These are phyloP conservation scores for Trichoderma sp. DNA, from an alignment of 2,329 filamentous ascomycete genomes.

Conservation along the genomic window DNA sequence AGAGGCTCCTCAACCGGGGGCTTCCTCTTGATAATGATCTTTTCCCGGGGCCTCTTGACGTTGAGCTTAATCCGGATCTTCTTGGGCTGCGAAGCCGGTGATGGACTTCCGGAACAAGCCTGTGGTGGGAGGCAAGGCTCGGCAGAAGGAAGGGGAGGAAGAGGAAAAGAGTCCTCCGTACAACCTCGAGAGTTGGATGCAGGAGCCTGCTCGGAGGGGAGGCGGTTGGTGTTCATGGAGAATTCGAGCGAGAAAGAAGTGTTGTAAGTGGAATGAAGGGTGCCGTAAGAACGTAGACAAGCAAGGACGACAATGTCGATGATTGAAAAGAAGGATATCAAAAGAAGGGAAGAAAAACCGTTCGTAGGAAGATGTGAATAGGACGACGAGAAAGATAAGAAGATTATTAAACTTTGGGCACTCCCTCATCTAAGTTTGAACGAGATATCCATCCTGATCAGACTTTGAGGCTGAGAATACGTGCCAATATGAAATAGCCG, in stretches of 20 bases:
- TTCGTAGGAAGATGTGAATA: background rate
- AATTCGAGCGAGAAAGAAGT: background rate
- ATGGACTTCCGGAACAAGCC: background rate
- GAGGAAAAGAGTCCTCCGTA: background rate
- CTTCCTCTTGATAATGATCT: background rate
- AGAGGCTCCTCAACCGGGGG: too few relatives aligned
- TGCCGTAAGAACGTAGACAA: too few relatives aligned
- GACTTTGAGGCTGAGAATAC: background rate
- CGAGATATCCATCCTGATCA: background rate
- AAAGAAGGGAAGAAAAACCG: background rate
- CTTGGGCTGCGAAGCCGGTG: too few relatives aligned
- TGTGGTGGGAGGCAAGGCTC: background rate
- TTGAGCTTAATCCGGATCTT: too few relatives aligned
- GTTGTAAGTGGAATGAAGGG: background rate
- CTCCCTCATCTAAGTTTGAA: background rate
- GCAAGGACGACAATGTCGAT: background rate
- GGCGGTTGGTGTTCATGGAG: background rate
- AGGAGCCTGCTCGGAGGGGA: constrained; percentile 21
- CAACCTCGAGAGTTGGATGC: constrained; percentile 27
- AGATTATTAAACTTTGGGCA: background rate
- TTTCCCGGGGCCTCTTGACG: background rate
- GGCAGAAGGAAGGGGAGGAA: background rate
- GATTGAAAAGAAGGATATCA: background rate
- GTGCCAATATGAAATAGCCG: background rate
- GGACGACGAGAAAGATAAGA: background rate